Base-by-base conservation (phyloP, 192 early-diverging fungal genomes). In the Endogone sp. region DNA sequence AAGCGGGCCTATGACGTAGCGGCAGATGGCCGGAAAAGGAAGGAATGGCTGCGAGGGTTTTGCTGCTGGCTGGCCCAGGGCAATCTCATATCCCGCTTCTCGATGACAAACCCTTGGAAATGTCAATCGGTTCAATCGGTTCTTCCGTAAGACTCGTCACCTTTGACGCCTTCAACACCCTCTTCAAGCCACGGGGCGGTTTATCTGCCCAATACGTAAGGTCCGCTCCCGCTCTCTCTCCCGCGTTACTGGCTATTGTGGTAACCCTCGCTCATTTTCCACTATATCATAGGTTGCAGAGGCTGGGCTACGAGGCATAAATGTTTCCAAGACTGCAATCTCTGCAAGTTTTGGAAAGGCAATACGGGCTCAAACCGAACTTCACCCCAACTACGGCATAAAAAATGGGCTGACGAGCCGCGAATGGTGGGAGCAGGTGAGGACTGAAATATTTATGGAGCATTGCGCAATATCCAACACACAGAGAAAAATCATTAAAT, bases 91-190 rank as follows among this genome's bases (percentile, higher is more conserved):
- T 49, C 37, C n/a, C n/a, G n/a, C n/a, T n/a, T n/a, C n/a, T n/a
- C 37, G 37, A 49, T 49, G 37, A 49, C 37, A 6, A 49, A 49
- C 16, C 37, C 37, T 6, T 11, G 6, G 37, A 49, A 49, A 0
- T 11, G 16, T 49, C 6, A 6, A 49, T 16, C 37, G 16, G 6
- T 6, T 49, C 37, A 6, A 16, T 16, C 1, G 37, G 6, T 11
- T 49, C 37, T 49, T 16, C 9, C 37, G 16, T 49, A 49, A 6
- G 68, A 29, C 67, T 89, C n/a, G 79, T 89, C 25, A 89, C 88
- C 22, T 89, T 89, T 62, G 88, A 89, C 64, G 81, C 86, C 32
- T 89, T 80, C 56, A 78, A 88, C 32, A 89, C 88, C 2, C 68
- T 88, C 23, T 89, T 85, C 66, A 82, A 73, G 56, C 88, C 88